A percentile compares a stretch with the other conserved stretches of the same genome.
Conservation (phyloP, 345 rosid species). For the Bretschneidera sinensis region DNA sequence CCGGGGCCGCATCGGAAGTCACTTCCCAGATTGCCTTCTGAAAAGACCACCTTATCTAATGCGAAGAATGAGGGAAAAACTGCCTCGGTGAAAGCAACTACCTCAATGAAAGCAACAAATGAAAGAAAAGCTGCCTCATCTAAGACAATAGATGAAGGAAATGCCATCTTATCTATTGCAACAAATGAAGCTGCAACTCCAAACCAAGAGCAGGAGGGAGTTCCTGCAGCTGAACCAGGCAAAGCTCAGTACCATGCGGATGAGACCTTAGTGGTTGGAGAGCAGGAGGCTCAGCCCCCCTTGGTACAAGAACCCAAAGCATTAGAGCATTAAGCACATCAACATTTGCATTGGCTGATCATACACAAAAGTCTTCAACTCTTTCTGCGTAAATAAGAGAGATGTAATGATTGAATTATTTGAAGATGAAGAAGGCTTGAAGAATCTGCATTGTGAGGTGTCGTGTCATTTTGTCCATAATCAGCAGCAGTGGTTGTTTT, state of each 20-base stretch:
- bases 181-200: constrained; percentile 15
- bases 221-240: constrained; percentile 19
- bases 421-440: constrained; percentile 21
- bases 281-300: constrained; percentile 36
- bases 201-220: constrained; percentile 26
- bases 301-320: constrained; percentile 34
- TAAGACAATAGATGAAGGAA: constrained; percentile 25
- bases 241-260: constrained; percentile 28
- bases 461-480: constrained; percentile 30
- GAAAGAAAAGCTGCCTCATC: constrained; percentile 27
- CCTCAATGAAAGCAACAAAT: constrained; percentile 27
- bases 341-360: constrained; percentile 19
- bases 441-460: constrained; percentile 26
- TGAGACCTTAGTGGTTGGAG: constrained; percentile 25
- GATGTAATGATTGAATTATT: constrained; percentile 21
- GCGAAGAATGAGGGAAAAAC: constrained; percentile 24
- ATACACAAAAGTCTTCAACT: constrained; percentile 18
- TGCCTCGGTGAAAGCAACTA: constrained; percentile 10
- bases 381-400: constrained; percentile 28
- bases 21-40: constrained; percentile 87
- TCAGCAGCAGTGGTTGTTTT: constrained; percentile 32
- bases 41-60: constrained; percentile 45
- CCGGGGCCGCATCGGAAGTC: constrained; percentile 69
- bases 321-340: constrained; percentile 27
- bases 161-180: constrained; percentile 1